Evolutionary conservation across 176 grass and related monocot species (phyloP), one percentile per base, ranked within the genome.

Genomic region (Alloteropsis semialata): DNA sequence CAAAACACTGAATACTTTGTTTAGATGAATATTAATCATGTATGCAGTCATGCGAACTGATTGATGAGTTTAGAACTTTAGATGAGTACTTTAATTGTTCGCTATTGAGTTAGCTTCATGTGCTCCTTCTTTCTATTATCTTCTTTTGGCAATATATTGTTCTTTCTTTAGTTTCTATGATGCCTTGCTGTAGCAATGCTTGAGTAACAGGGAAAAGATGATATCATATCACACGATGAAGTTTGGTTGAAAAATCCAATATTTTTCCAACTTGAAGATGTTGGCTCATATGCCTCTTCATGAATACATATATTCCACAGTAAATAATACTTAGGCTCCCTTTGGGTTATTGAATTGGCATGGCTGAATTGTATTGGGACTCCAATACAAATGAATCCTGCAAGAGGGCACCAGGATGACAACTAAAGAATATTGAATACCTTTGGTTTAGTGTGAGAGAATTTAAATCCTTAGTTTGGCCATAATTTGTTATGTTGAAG

Each of bases 171-270:
- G 64, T 82, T 8, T 69, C 37, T 67, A 60, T 74, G 25, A 30
- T 56, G 56, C 27, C 51, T 78, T 77, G 48, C 30, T 75, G 12
- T 54, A 76, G 61, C 44, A 16, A 77, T 85, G 25, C 65, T 85
- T 24, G 12, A 69, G 25, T 76, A 70, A 81, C 22, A 81, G 27
- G 57, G 61, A 17, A 84, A 19, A 59, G 8, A 59, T 24, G 5
- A 51, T 45, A 67, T 10, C 9, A 59, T 68, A 30, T 32, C 37
- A 41, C 59, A 66, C 0, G 16, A 76, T 76, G 77, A 44, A 3
- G 0, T 62, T 10, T 76, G 51, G 14, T 76, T 34, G 51, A 37
- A 28, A 61, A 29, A 28, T 65, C 36, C 9, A n/a, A 65, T 62
- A 45, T 46, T 29, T 74, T 68, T 61, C 12, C 5, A 68, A 75